phyloP scores from a whole-genome alignment of 208 protist species.

The Endotrypanum monterogeii region DNA sequence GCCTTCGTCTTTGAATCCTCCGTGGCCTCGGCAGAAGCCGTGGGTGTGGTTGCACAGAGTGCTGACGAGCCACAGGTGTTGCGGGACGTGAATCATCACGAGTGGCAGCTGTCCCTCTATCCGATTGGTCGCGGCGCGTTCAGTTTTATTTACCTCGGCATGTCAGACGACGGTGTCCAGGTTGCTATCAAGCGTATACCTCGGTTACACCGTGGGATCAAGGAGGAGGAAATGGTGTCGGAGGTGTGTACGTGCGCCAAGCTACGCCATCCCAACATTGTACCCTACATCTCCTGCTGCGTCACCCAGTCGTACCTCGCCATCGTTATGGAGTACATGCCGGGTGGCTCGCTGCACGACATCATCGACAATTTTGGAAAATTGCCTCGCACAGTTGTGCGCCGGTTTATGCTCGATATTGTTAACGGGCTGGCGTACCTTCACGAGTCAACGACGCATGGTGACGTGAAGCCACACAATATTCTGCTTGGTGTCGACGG shows the following conservation, averaged over 20 bases:
- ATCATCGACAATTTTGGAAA: conserved; percentile 77
- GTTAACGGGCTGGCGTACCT: conserved; percentile 77
- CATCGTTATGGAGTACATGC: conserved; percentile 89
- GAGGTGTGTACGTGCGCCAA: conserved; percentile 67
- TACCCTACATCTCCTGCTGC: conserved; percentile 74
- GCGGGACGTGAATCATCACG: conserved; percentile 50
- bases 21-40: conserved; percentile 15
- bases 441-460: conserved; percentile 77
- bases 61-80: conserved; percentile 55
- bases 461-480: conserved; percentile 90
- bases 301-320: conserved; percentile 62
- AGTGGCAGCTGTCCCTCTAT: conserved; percentile 67
- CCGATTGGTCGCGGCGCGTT: conserved; percentile 74
- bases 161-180: conserved; percentile 71
- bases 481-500: conserved; percentile 80
- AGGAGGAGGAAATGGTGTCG: conserved; percentile 56
- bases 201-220: conserved; percentile 59
- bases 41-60: conserved; percentile 21
- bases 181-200: conserved; percentile 86
- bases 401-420: conserved; percentile 80
- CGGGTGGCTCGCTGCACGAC: conserved; percentile 72
- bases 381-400: conserved; percentile 50
- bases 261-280: conserved; percentile 78
- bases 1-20: conserved; percentile 36
- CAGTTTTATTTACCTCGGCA: conserved; percentile 66